Percentiles rank a stretch among this genome's conserved stretches.
Evolutionary conservation across 768 basidiomycete genomes (phyloP).

Genomic region (Tulasnella sp.): DNA sequence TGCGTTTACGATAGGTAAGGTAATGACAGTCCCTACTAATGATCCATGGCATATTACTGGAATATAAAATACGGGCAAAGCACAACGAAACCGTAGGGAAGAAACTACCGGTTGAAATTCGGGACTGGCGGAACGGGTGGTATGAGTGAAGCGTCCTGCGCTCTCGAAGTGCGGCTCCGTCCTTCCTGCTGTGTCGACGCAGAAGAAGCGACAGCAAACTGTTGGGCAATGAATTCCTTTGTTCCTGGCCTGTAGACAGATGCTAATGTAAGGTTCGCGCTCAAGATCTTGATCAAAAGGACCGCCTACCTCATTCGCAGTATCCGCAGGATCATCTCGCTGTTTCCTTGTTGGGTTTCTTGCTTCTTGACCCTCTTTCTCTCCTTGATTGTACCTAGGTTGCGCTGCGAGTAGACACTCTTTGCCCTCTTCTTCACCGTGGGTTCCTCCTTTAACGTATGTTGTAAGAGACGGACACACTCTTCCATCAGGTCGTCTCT

Average conservation of each 20-base stretch:
- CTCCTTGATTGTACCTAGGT: constrained; percentile 90
- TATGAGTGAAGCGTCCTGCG: neutral
- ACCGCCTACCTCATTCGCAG: constrained; percentile 77
- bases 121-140: too few species aligned
- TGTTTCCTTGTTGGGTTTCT: constrained; percentile 46
- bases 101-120: too few species aligned
- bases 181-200: constrained; percentile 61
- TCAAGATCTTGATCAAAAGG: neutral
- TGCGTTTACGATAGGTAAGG: too few species aligned
- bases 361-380: constrained; percentile 88
- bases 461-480: constrained; percentile 91
- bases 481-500: constrained; percentile 86
- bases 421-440: constrained; percentile 82
- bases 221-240: constrained; percentile 78
- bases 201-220: constrained; percentile 68
- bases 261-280: neutral
- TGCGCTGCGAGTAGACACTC: constrained; percentile 84
- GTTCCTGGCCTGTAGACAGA: constrained; percentile 49
- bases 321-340: constrained; percentile 89
- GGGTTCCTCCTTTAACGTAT: constrained; percentile 60
- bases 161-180: neutral
- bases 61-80: too few species aligned
- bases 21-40: too few species aligned
- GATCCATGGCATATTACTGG: too few species aligned
- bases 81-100: too few species aligned